Conservation (phyloP, 2,329 filamentous ascomycete genomes). For the Sporothrix dimorphospora region DNA sequence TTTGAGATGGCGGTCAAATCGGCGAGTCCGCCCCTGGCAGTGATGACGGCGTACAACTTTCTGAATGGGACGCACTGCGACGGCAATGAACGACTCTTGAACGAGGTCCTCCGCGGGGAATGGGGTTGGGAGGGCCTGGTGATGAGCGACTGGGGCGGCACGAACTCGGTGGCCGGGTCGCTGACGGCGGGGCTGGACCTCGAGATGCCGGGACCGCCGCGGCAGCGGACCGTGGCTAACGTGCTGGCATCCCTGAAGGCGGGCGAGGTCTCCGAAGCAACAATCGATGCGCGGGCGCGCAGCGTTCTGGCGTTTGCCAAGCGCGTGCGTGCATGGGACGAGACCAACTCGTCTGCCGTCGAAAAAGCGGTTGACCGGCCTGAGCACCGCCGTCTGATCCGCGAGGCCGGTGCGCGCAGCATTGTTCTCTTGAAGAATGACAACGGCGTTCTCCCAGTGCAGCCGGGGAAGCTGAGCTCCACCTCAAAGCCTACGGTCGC, state of each 20-base stretch:
- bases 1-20: slow-evolving; percentile 70
- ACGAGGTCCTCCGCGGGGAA: slow-evolving; percentile 60
- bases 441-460: no score
- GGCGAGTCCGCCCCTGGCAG: slow-evolving; percentile 64
- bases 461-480: no score
- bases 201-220: slow-evolving; percentile 59
- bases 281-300: background rate
- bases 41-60: slow-evolving; percentile 71
- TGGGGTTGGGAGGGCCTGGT: slow-evolving; percentile 64
- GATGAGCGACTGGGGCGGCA: slow-evolving; percentile 62
- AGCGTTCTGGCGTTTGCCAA: slow-evolving; percentile 5
- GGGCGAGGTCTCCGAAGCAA: background rate
- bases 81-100: slow-evolving; percentile 57
- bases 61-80: slow-evolving; percentile 65
- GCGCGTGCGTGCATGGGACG: slow-evolving; percentile 12
- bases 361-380: background rate
- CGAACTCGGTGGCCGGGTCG: slow-evolving; percentile 58
- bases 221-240: background rate
- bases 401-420: slow-evolving; percentile 63
- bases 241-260: background rate
- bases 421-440: slow-evolving; percentile 68
- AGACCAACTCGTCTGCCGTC: background rate
- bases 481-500: no score
- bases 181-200: slow-evolving; percentile 60
- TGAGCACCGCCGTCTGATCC: slow-evolving; percentile 64